A percentile compares a stretch with the other conserved stretches of the same genome.
Evolutionary conservation across 2,329 filamentous ascomycete species (phyloP).

Genomic region (Fusarium xylarioides): DNA sequence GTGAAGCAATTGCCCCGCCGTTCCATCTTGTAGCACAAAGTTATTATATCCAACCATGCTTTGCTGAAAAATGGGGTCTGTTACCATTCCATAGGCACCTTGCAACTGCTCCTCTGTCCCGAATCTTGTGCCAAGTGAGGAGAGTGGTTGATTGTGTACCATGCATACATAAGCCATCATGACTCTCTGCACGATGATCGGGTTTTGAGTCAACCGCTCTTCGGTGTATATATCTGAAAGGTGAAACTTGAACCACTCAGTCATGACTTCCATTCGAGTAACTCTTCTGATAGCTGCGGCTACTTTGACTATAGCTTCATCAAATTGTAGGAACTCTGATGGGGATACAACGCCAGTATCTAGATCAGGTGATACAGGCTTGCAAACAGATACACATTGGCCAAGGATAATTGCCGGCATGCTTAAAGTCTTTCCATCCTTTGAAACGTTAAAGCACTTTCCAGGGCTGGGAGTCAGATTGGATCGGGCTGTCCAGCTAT

Average conservation of each 20-base stretch:
- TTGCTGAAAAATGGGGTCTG: neutral
- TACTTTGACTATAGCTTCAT: neutral
- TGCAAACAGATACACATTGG: neutral
- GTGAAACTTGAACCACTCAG: neutral
- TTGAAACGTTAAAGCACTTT: neutral
- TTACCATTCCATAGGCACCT: neutral
- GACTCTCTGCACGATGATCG: neutral
- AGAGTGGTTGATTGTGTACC: neutral
- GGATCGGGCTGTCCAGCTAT: conserved; percentile 2
- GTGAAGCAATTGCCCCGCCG: neutral
- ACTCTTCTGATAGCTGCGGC: neutral
- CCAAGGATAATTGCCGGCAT: neutral
- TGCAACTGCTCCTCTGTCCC: neutral
- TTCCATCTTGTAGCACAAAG: conserved; percentile 11
- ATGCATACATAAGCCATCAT: conserved; percentile 20
- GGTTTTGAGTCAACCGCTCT: neutral
- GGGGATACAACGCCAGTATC: fast-evolving
- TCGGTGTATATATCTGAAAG: conserved; percentile 5
- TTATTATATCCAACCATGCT: neutral
- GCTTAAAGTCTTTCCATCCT: fast-evolving
- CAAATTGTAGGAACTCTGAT: neutral
- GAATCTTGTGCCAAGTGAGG: neutral
- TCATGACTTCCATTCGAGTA: neutral
- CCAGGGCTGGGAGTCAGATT: neutral
- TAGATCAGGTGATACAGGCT: fast-evolving